Percentiles rank a stretch among this genome's conserved stretches.
These are phyloP conservation scores for Yamadazyma philogaea DNA, from an alignment of 805 yeast genomes.

Conservation along the genomic window DNA sequence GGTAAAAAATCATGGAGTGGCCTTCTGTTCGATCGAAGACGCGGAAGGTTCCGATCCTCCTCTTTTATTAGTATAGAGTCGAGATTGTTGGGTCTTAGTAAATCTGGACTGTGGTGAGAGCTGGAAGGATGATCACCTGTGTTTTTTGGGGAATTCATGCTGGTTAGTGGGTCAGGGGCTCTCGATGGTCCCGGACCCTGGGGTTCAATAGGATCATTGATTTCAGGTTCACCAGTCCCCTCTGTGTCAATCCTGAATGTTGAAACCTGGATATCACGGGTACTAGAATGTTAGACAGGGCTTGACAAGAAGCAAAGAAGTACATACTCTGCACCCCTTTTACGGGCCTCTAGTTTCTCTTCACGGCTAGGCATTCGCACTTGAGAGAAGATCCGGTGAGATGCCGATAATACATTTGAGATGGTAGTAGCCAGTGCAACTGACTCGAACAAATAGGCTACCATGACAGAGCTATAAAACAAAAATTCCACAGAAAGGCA, in stretches of 20 bases:
- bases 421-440: too few relatives aligned
- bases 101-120: background rate
- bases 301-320: background rate
- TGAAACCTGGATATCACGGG: constrained; percentile 14
- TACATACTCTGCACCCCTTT: constrained; percentile 45
- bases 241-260: constrained; percentile 8
- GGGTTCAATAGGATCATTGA: background rate
- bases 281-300: constrained; percentile 6
- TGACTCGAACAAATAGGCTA: too few relatives aligned
- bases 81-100: constrained; percentile 16
- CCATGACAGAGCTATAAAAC: too few relatives aligned
- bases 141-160: background rate
- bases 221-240: background rate
- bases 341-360: constrained; percentile 29
- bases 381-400: background rate
- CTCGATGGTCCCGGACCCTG: background rate
- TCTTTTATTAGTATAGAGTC: constrained; percentile 27
- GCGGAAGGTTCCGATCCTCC: constrained; percentile 10
- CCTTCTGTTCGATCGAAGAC: constrained; percentile 3
- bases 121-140: background rate
- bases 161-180: background rate
- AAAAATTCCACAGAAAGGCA: background rate
- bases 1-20: background rate
- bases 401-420: background rate
- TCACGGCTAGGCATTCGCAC: constrained; percentile 11